Base-by-base conservation (phyloP, 2,329 filamentous ascomycete species). In the Fusarium sp. region DNA sequence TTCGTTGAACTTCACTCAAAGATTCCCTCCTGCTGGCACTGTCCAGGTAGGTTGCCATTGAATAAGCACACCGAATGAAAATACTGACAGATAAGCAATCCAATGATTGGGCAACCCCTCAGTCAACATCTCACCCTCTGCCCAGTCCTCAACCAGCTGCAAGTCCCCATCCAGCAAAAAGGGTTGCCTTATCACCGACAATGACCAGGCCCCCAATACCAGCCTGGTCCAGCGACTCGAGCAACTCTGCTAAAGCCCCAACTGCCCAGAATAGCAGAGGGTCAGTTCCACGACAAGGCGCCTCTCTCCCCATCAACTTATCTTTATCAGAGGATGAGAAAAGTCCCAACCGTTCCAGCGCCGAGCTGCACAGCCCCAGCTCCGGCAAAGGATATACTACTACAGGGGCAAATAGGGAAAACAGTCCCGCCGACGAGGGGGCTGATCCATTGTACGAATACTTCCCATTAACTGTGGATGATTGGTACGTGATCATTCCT, bases 361-460 rank as follows among this genome's bases (percentile, higher is more conserved):
- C 82, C 3, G 83, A 85, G 55, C 70, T 82, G 36, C 78, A 81
- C 25, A 86, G 84, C 61, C 84, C 84, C 2, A 78, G 78, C 41
- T 76, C 79, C n/a, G 64, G 74, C n/a, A 82, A 80, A 64, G 65
- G 75, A 54, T 63, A 74, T 57, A 64, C 73, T 6, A 68, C 71
- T 9, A 70, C 72, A 2, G 76, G 72, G 5, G 75, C 77, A 22
- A 76, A 76, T 48, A 67, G 71, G 41, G 82, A 81, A 66, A 83
- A 85, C 73, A 88, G 89, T 72, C 83, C 91, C 31, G 78, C 88
- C 64, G 92, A 96, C 69, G 90, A 89, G 68, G 90, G 89, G 67
- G 89, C 89, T 1, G 93, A 97, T 76, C 80, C 93, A 65, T 80
- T 97, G 15, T 97, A 97, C 73, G 93, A 98, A 77, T 97, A 98